phyloP scores from a whole-genome alignment of 2,329 filamentous ascomycete genomes.

The Exophiala sp. region DNA sequence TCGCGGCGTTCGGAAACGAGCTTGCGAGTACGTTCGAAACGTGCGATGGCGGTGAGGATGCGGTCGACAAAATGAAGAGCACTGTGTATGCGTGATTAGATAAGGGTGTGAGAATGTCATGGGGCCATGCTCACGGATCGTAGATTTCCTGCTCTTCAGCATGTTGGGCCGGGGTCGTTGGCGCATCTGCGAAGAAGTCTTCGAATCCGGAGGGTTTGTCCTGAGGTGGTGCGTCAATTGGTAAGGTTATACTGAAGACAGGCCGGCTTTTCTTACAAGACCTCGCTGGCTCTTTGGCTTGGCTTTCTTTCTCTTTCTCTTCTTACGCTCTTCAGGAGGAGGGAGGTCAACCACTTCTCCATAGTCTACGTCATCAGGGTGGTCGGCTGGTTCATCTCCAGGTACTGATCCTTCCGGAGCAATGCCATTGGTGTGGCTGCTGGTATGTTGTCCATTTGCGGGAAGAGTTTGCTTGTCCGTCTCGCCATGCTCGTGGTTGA shows the following conservation, averaged over 20 bases:
- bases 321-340: slow-evolving; percentile 19
- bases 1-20: slow-evolving; percentile 60
- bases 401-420: not conserved
- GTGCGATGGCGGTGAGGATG: slow-evolving; percentile 79
- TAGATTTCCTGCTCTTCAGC: slow-evolving; percentile 68
- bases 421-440: not conserved
- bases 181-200: slow-evolving; percentile 76
- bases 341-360: slow-evolving; percentile 16
- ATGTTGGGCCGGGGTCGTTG: slow-evolving; percentile 67
- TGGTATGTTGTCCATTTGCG: not conserved
- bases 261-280: slow-evolving; percentile 21
- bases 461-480: not conserved
- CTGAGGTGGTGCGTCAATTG: slow-evolving; percentile 27
- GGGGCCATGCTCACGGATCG: slow-evolving; percentile 48
- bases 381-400: not conserved
- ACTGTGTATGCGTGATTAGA: slow-evolving; percentile 35
- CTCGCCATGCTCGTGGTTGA: not conserved
- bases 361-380: slow-evolving; percentile 3
- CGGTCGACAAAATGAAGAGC: slow-evolving; percentile 59
- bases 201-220: slow-evolving; percentile 65
- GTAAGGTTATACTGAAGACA: not conserved
- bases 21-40: slow-evolving; percentile 73
- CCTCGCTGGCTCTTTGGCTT: slow-evolving; percentile 42
- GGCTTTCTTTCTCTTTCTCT: slow-evolving; percentile 36
- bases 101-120: not conserved